phyloP scores from a whole-genome alignment of 1,284 basidiomycete genomes.

The Phaffia rhodozyma region DNA sequence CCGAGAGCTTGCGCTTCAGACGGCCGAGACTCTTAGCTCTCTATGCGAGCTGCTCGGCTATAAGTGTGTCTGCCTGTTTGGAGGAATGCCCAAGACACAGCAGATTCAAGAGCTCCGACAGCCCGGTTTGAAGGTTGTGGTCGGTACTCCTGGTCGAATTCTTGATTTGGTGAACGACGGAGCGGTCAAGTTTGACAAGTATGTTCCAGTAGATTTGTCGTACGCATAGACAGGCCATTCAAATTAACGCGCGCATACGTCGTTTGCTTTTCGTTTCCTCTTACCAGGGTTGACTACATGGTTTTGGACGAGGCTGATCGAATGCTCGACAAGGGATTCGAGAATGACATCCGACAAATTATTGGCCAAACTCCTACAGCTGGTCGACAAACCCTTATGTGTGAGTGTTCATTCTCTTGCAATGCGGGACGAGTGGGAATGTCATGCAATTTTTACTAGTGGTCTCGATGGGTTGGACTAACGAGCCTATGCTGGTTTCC shows the following conservation, averaged over 20 bases:
- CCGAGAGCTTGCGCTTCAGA: constrained; percentile 88
- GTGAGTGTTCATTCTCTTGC: constrained; percentile 40
- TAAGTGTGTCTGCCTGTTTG: constrained; percentile 75
- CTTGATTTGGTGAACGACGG: constrained; percentile 81
- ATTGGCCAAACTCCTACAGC: constrained; percentile 60
- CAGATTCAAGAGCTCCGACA: constrained; percentile 55
- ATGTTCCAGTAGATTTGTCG: background rate
- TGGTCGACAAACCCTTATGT: constrained; percentile 82
- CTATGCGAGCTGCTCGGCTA: constrained; percentile 68
- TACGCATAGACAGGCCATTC: background rate
- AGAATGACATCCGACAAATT: constrained; percentile 92
- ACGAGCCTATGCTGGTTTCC: background rate
- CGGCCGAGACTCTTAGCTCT: constrained; percentile 67
- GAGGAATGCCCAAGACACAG: constrained; percentile 76
- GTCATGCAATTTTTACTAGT: background rate
- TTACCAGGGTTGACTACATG: constrained; percentile 64
- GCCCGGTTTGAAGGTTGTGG: constrained; percentile 59
- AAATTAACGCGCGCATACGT: background rate
- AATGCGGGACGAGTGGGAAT: background rate
- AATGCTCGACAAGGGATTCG: constrained; percentile 97
- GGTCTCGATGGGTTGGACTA: background rate
- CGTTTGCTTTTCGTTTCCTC: background rate
- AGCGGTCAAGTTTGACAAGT: constrained; percentile 38
- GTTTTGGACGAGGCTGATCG: constrained; percentile 96
- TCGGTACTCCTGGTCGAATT: constrained; percentile 89